Evolutionary conservation across 768 basidiomycete species (phyloP), one percentile per base, ranked within the genome.

Genomic region (Leccinum rimulosum): DNA sequence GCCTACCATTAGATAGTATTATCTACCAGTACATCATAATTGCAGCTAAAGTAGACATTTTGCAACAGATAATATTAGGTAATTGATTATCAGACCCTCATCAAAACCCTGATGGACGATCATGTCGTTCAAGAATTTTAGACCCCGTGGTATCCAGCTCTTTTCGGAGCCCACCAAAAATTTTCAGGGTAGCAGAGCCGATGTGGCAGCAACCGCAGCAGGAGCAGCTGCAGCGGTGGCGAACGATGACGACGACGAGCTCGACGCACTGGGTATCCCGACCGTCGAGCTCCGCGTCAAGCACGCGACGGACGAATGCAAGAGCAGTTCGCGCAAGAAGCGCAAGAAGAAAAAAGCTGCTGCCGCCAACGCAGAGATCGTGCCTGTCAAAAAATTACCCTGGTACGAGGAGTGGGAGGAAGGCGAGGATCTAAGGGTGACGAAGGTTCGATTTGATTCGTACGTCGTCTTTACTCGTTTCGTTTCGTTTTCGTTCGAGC

Each of bases 371-470:
- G 38, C 48, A 5, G 64, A 64, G 19, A 64, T 36, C 14, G 57
- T 61, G 17, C 66, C 68, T 2, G 58, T 60, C 49, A 71, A 70
- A 33, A 72, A 68, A 54, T 56, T 66, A 15, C 75, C 76, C 45
- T 92, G 89, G 89, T 88, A 80, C 75, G 83, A 89, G 59, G 75
- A 82, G n/a, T 92, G 90, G 90, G 81, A 81, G 52, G 82, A 86
- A 43, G 76, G 74, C 3, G 88, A 91, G 68, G 71, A 77, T 51
- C 71, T 22, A 22, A 22, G 22, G 22, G 22, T 22, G 22, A 22
- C 22, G 22, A 22, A 22, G 22, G 22, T 22, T 22, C 1, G 22
- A 22, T 22, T 22, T 22, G 22, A 22, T 1, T 22, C 22, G 22
- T 22, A 22, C 22, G 22, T 22, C 22, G 22, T 22, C 7, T 17